Evolutionary conservation across 768 basidiomycete species (phyloP), one percentile per base, ranked within the genome.

Genomic region (Termitomyces sp.): DNA sequence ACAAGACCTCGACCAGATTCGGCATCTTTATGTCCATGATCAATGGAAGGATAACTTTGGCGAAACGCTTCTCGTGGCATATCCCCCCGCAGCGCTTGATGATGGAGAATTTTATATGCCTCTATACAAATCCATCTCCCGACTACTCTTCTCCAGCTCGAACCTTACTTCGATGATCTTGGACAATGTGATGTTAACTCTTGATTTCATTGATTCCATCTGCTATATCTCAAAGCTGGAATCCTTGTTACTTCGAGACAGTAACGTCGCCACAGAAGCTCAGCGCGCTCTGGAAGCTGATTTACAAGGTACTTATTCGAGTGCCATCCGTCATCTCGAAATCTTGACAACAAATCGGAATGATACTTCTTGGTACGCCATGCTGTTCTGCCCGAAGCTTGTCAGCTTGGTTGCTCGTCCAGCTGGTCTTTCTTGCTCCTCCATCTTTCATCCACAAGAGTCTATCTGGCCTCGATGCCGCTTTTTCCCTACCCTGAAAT

Each of bases 311-410:
- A 40, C 7, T 24, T 46, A 20, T 11, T 53, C 28, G 18, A 49
- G 35, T 35, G 16, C 53, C 2, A 45, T 50, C 46, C 7, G 22
- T 18, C 24, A 15, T 40, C 55, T 52, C 40, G 40, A 28, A 22
- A 52, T n/a, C 40, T 53, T 45, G 28, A 36, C 24, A 59, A 33
- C 13, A 16, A 22, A 20, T 12, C 20, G 42, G 8, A n/a, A n/a
- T 35, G 16, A 6, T 8, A 49, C 22, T 55, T 39, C 18, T 52
- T 45, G 58, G 58, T 59, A 40, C n/a, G 40, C 49, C 3, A 42
- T 52, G 50, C n/a, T 59, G 16, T 52, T 59, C 28, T 59, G 58
- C n/a, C 39, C 58, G 32, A 59, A 52, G 11, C 36, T 55, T n/a
- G 7, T 16, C 5, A 49, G 38, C 24, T 50, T 60, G 24, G 46